Evolutionary conservation across 768 basidiomycete genomes (phyloP).

Genomic region (Pisolithus microcarpus): DNA sequence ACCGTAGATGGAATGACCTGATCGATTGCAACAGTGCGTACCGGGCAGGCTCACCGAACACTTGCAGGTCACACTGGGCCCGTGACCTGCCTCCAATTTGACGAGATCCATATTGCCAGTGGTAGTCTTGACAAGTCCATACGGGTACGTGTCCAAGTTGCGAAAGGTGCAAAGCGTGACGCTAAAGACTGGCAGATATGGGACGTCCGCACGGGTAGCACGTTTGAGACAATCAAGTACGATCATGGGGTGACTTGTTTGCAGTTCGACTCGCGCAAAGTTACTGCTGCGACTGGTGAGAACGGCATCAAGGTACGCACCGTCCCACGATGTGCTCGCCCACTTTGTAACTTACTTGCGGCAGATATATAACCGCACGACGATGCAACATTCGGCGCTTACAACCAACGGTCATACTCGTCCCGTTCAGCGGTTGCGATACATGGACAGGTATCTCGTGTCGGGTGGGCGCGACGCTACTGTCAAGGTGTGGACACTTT

Average conservation of each 20-base stretch:
- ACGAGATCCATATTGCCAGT: slow-evolving; percentile 88
- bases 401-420: slow-evolving; percentile 89
- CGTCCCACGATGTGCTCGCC: background rate
- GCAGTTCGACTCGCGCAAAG: slow-evolving; percentile 93
- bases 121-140: slow-evolving; percentile 93
- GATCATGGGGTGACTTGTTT: slow-evolving; percentile 86
- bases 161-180: background rate
- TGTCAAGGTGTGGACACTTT: slow-evolving; percentile 93
- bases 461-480: slow-evolving; percentile 82
- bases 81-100: slow-evolving; percentile 92
- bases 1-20: background rate
- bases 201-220: slow-evolving; percentile 88
- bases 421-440: slow-evolving; percentile 82
- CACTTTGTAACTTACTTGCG: background rate
- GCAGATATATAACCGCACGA: slow-evolving; percentile 92
- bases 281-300: slow-evolving; percentile 87
- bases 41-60: slow-evolving; percentile 92
- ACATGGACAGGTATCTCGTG: slow-evolving; percentile 93
- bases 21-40: slow-evolving; percentile 66
- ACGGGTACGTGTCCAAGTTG: slow-evolving; percentile 45
- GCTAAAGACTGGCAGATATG: slow-evolving; percentile 57
- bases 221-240: slow-evolving; percentile 83
- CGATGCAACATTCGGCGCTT: slow-evolving; percentile 78
- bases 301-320: slow-evolving; percentile 77
- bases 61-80: slow-evolving; percentile 89